These are phyloP conservation scores for Angomonas deanei DNA, from an alignment of 208 protist genomes.

Conservation along the genomic window DNA sequence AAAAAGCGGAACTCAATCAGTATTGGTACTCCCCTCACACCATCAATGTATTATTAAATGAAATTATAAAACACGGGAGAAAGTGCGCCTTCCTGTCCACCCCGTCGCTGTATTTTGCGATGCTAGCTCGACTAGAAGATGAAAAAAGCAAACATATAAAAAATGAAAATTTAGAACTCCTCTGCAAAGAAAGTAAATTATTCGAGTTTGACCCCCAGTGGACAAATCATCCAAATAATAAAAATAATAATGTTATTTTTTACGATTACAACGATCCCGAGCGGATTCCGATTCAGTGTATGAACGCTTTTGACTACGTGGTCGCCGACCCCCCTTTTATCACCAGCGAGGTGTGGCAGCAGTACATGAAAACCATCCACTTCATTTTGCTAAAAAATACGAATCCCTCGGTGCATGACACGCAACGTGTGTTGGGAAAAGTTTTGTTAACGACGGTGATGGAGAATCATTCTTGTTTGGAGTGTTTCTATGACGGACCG, in stretches of 20 bases:
- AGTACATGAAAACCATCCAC: slow-evolving; percentile 64
- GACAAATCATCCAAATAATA: slow-evolving; percentile 24
- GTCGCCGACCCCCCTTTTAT: slow-evolving; percentile 94
- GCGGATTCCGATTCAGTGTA: slow-evolving; percentile 63
- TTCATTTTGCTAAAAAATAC: slow-evolving; percentile 21
- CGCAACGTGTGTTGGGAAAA: slow-evolving; percentile 54
- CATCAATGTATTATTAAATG: slow-evolving; percentile 55
- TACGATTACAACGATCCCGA: slow-evolving; percentile 87
- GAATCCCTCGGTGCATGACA: too few species aligned
- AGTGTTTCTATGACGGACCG: slow-evolving; percentile 43
- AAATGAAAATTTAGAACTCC: neutral
- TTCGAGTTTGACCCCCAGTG: slow-evolving; percentile 90
- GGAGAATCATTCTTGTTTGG: slow-evolving; percentile 88
- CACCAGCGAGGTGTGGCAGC: slow-evolving; percentile 83
- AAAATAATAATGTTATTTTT: slow-evolving; percentile 34
- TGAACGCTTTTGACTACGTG: slow-evolving; percentile 83
- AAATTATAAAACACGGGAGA: slow-evolving; percentile 54
- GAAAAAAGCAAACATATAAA: neutral
- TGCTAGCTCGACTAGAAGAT: slow-evolving; percentile 25
- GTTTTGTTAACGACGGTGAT: slow-evolving; percentile 87
- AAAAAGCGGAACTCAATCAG: slow-evolving; percentile 87
- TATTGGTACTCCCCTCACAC: slow-evolving; percentile 93
- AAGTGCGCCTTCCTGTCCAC: slow-evolving; percentile 87
- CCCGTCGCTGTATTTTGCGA: slow-evolving; percentile 86
- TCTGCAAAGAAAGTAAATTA: slow-evolving; percentile 28